Base-by-base conservation (phyloP, 495 filamentous ascomycete species). In the Pseudomonodictys pantanalensis region DNA sequence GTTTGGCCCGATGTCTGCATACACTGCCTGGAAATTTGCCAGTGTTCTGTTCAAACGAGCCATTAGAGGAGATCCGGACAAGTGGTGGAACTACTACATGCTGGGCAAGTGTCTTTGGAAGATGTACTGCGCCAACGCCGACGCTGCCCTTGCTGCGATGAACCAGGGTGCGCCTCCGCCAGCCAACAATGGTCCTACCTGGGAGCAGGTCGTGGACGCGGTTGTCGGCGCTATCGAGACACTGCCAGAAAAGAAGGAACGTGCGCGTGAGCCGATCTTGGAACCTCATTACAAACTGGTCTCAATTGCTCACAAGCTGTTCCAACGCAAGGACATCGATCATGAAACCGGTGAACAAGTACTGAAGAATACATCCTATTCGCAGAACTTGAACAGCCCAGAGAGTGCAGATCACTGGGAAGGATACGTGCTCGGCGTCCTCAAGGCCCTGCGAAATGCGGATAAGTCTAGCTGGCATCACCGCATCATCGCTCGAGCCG, bases 391-490 rank as follows among this genome's bases (percentile, higher is more conserved):
- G 5, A 64, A 71, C 10, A 58, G 59, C 42, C 70, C 73, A 9
- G 69, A 78, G 25, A 82, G 84, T 24, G 58, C 72, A 11, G 84
- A 85, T 29, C 79, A 79, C 15, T 98, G 92, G 88, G 84, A 89
- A 45, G 67, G 77, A 10, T 95, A 89, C 63, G 80, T 92, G 23
- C 79, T 93, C 9, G 78, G 83, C 47, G 82, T 86, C 2, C 73
- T 97, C 45, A 85, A 83, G 50, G 81, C 82, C 47, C 80, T 97
- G 50, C 87, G 89, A 58, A 83, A 82, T 45, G 90, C 89, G 22
- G 93, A 99, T 68, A 96, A 96, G 73, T 85, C 88, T 2, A 91
- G 95, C 66, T 99, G 93, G 93, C 93, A 99, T 69, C 93, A 99
- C 66, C 87, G 93, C 1, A 90, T 99, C 77, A 87, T 88, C 60